Conservation (phyloP, 176 grass and related monocot genomes). For the Oryza officinalis region DNA sequence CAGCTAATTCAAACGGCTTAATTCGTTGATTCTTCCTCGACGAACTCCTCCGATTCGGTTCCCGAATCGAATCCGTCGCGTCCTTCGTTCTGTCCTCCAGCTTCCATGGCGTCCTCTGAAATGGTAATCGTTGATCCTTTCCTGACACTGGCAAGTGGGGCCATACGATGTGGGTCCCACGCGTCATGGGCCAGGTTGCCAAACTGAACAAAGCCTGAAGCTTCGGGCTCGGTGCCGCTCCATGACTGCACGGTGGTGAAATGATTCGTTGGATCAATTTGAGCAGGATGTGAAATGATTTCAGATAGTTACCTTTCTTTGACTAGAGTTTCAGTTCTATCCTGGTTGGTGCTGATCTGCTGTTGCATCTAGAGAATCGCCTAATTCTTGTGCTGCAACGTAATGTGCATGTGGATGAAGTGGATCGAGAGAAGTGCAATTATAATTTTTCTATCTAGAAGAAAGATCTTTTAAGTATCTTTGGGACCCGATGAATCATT, state of each 20-base stretch:
- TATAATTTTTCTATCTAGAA: slow-evolving; percentile 1
- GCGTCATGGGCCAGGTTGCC: background rate
- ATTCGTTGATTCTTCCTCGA: background rate
- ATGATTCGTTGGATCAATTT: background rate
- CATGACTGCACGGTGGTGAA: background rate
- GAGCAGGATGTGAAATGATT: background rate
- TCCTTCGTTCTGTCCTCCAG: background rate
- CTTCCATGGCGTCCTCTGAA: background rate
- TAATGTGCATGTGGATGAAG: background rate
- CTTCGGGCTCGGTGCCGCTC: background rate
- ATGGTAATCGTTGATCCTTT: too few relatives aligned
- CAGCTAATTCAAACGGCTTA: background rate
- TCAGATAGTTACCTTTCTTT: background rate
- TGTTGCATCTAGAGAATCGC: background rate
- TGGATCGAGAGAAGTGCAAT: background rate
- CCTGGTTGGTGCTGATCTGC: background rate
- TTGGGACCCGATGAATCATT: background rate
- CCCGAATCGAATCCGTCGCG: background rate
- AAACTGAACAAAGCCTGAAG: background rate
- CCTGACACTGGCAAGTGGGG: background rate
- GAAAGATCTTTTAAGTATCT: slow-evolving; percentile 2
- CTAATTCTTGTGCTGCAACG: background rate
- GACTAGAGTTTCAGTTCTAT: background rate
- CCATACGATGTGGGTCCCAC: background rate
- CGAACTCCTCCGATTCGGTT: background rate